Percentiles rank a stretch among this genome's conserved stretches.
phyloP scores from a whole-genome alignment of 2,329 filamentous ascomycete genomes.

The Penicillium sp. region DNA sequence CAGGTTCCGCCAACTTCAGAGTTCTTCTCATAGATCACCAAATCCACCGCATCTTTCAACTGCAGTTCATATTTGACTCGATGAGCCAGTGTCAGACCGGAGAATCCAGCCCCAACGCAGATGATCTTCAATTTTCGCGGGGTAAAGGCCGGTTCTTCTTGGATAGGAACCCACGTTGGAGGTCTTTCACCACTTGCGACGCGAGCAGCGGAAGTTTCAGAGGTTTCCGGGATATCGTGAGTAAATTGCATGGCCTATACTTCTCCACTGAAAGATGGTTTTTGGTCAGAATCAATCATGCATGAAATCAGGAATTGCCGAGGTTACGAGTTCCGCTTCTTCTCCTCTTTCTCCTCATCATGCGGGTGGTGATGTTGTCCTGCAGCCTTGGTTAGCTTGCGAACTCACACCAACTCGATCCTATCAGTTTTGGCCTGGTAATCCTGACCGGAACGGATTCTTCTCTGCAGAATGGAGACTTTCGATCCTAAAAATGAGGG shows the following conservation, averaged over 20 bases:
- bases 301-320: too few relatives aligned
- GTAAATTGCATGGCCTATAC: background rate
- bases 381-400: too few relatives aligned
- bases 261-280: too few relatives aligned
- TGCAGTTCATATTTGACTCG: constrained; percentile 17
- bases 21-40: constrained; percentile 14
- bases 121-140: constrained; percentile 14
- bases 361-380: too few relatives aligned
- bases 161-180: constrained; percentile 5
- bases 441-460: too few relatives aligned
- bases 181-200: background rate
- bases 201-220: background rate
- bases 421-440: too few relatives aligned
- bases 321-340: too few relatives aligned
- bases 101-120: constrained; percentile 20
- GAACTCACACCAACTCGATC: too few relatives aligned
- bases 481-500: too few relatives aligned
- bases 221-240: background rate
- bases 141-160: constrained; percentile 5
- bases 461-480: too few relatives aligned
- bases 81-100: constrained; percentile 19
- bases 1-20: constrained; percentile 13
- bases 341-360: too few relatives aligned
- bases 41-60: constrained; percentile 7
- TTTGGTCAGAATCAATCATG: too few relatives aligned